These are phyloP conservation scores for Colletotrichum sp. DNA, from an alignment of 2,329 filamentous ascomycete species.

Conservation along the genomic window DNA sequence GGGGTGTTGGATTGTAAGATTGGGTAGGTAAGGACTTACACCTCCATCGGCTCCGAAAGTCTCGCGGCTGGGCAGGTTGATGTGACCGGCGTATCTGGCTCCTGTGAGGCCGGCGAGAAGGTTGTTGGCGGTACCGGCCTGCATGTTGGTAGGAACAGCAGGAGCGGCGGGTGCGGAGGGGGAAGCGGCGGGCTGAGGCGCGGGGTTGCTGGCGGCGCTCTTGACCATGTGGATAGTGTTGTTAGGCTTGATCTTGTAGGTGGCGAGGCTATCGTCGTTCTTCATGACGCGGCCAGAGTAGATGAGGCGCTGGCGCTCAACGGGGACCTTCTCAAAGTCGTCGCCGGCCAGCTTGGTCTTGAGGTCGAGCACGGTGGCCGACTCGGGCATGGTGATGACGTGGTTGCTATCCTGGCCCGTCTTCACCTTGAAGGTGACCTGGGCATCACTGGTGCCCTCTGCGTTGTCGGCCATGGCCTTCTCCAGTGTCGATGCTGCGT, in stretches of 20 bases:
- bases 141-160: slow-evolving; percentile 77
- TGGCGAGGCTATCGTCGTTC: slow-evolving; percentile 83
- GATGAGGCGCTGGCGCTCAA: slow-evolving; percentile 91
- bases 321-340: slow-evolving; percentile 85
- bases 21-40: slow-evolving; percentile 59
- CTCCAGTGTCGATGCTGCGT: background rate
- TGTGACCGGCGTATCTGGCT: slow-evolving; percentile 90
- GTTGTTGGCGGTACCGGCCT: slow-evolving; percentile 84
- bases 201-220: slow-evolving; percentile 85
- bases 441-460: slow-evolving; percentile 67
- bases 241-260: slow-evolving; percentile 94
- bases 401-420: slow-evolving; percentile 90
- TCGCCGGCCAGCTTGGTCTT: slow-evolving; percentile 84
- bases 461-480: slow-evolving; percentile 68
- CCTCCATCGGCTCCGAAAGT: slow-evolving; percentile 95
- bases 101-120: slow-evolving; percentile 90
- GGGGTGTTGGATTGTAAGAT: background rate
- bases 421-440: slow-evolving; percentile 97
- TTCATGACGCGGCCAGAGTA: slow-evolving; percentile 98
- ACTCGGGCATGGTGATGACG: slow-evolving; percentile 78
- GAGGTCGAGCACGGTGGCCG: slow-evolving; percentile 80
- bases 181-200: slow-evolving; percentile 45
- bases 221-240: slow-evolving; percentile 98
- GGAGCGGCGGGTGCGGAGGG: slow-evolving; percentile 54
- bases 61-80: slow-evolving; percentile 84